Evolutionary conservation across 1,139 yeast species (phyloP), one percentile per base, ranked within the genome.

Genomic region (Geotrichum candidum): DNA sequence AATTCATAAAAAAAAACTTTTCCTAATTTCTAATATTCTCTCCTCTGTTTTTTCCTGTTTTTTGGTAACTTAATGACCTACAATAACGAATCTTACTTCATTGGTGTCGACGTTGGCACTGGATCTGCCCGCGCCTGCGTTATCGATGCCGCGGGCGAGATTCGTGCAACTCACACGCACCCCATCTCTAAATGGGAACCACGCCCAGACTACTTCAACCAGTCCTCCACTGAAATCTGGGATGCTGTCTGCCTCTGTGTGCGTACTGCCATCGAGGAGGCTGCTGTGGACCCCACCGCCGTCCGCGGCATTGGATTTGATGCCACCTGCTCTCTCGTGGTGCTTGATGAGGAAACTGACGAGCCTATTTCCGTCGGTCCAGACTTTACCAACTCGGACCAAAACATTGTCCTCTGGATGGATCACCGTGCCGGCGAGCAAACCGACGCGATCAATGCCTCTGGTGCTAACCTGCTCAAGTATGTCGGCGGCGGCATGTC

Each of bases 401-500:
- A 92, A 72, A 91, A 94, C 74, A 87, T 94, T 70, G 85, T 94
- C 60, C 77, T 94, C 64, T 94, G 99, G 98, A 92, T 94, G 97
- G 99, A 94, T 76, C 99, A 94, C 75, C 83, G 99, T 67, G 97
- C 99, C 0, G 85, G 80, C n/a, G 79, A 80, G 15, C 97, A 92
- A 74, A 91, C 97, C 25, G 78, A 84, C 65, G 82, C 79, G 61
- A 91, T 94, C 74, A 92, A 92, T 74, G 84, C 87, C 57, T 87
- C 96, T 0, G 82, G 82, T 52, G 96, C 90, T 72, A 56, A 87
- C 96, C 0, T 89, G 65, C 81, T 94, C 70, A 87, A 89, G 73
- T 94, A 90, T 72, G 99, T 94, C 15, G 99, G 99, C 59, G 99
- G 99, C 23, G 88, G 87, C 70, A 92, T 94, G 97, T 90, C 97